A percentile compares a stretch with the other conserved stretches of the same genome.
Evolutionary conservation across 441 rosid genomes (phyloP).

Genomic region (Populus hybrid): DNA sequence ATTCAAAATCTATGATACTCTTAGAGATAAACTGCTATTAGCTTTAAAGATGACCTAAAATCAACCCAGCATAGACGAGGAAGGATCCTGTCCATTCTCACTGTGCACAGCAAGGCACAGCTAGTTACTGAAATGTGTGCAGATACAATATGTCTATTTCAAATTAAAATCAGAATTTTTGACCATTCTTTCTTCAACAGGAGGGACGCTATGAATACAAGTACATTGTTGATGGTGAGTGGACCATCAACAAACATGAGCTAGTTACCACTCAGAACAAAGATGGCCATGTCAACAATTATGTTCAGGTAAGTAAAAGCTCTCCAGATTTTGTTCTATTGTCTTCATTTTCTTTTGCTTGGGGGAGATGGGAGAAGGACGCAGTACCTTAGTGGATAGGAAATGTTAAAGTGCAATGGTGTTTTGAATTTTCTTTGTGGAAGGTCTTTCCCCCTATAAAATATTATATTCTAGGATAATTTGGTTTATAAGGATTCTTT

Average conservation of each 20-base stretch:
- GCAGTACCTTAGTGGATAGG: not conserved
- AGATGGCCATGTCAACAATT: conserved; percentile 85
- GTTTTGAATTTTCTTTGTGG: not conserved
- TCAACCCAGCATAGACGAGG: not conserved
- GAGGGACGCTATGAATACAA: conserved; percentile 92
- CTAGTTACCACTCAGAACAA: conserved; percentile 58
- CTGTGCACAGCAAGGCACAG: not conserved
- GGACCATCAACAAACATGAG: conserved; percentile 60
- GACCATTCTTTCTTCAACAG: conserved; percentile 37
- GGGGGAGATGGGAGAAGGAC: not conserved
- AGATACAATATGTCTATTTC: not conserved
- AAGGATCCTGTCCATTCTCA: not conserved
- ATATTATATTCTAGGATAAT: not conserved
- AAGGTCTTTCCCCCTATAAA: not conserved
- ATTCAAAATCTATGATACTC: not conserved
- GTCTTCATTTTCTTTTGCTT: not conserved
- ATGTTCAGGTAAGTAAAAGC: conserved; percentile 47
- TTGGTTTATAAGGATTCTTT: not conserved
- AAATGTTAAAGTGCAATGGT: not conserved
- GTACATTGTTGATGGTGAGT: conserved; percentile 78
- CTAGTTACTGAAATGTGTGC: not conserved
- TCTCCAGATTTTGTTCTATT: not conserved
- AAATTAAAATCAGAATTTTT: not conserved
- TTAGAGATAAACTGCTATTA: not conserved
- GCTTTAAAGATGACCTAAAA: not conserved